phyloP scores from a whole-genome alignment of 768 basidiomycete species.

The Boletus tomentosulus region DNA sequence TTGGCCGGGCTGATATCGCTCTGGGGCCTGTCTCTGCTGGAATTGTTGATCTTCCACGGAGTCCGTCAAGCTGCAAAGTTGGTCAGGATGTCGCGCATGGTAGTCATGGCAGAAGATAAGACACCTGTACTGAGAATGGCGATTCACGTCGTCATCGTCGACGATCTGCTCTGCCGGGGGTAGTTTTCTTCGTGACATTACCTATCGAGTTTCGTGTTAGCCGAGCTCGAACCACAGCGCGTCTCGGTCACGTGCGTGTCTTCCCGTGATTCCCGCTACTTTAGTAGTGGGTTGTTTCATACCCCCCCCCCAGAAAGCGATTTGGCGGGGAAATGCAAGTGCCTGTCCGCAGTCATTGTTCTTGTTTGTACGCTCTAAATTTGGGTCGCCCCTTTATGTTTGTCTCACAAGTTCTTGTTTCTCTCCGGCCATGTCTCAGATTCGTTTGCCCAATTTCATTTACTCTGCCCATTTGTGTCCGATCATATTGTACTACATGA shows the following conservation, averaged over 20 bases:
- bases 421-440: no score
- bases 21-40: conserved; percentile 14
- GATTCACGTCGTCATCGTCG: conserved; percentile 1
- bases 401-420: no score
- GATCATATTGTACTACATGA: no score
- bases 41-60: neutral
- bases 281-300: no score
- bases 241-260: neutral
- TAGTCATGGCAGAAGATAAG: neutral
- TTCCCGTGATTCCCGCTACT: no score
- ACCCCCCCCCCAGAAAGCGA: no score
- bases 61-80: conserved; percentile 7
- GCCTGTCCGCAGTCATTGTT: no score
- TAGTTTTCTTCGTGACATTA: conserved; percentile 24
- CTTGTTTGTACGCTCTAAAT: no score
- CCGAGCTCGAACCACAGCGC: neutral
- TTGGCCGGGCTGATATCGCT: conserved; percentile 59
- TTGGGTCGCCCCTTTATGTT: no score
- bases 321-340: no score
- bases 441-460: no score
- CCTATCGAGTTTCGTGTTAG: neutral
- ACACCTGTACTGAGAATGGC: conserved; percentile 6
- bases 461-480: no score
- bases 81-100: neutral
- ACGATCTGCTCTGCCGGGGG: conserved; percentile 4